A percentile compares a stretch with the other conserved stretches of the same genome.
These are phyloP conservation scores for Pythium brassicae DNA, from an alignment of 352 stramenopile species.

Conservation along the genomic window DNA sequence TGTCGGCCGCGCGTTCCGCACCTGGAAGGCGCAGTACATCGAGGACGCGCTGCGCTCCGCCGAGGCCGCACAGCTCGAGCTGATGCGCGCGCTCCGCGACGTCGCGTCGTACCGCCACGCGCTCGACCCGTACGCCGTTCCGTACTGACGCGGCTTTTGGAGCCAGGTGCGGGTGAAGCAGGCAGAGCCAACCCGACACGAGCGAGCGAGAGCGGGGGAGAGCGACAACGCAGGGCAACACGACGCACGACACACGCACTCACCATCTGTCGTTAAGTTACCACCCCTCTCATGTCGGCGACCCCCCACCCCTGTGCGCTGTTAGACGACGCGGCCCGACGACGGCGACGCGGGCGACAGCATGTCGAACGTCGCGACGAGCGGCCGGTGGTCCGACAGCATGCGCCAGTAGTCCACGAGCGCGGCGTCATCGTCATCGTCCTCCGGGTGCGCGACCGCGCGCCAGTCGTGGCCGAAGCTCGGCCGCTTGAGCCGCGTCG, in stretches of 20 bases:
- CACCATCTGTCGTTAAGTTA: conserved; percentile 2
- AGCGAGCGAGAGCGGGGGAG: background rate
- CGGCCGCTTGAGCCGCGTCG: conserved; percentile 67
- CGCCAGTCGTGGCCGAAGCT: conserved; percentile 73
- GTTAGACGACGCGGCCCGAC: background rate
- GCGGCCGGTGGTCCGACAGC: conserved; percentile 72
- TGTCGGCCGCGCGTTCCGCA: conserved; percentile 26
- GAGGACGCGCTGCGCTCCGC: conserved; percentile 32
- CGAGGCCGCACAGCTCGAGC: conserved; percentile 33
- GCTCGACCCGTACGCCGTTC: conserved; percentile 22
- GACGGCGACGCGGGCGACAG: conserved; percentile 1
- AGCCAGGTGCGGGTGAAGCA: too few relatives aligned
- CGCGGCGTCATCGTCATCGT: conserved; percentile 43
- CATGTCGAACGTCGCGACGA: conserved; percentile 63
- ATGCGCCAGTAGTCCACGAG: conserved; percentile 83
- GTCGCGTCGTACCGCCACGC: conserved; percentile 32
- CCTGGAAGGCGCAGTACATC: conserved; percentile 55
- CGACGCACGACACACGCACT: background rate
- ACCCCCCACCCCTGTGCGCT: too few relatives aligned
- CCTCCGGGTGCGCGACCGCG: conserved; percentile 34
- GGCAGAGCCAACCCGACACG: too few relatives aligned
- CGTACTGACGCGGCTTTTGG: conserved; percentile 5
- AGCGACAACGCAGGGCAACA: background rate
- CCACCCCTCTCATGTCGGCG: background rate
- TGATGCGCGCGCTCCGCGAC: conserved; percentile 36